A percentile compares a stretch with the other conserved stretches of the same genome.
Conservation (phyloP, 2,329 filamentous ascomycete genomes). For the Pseudogymnoascus sp. region DNA sequence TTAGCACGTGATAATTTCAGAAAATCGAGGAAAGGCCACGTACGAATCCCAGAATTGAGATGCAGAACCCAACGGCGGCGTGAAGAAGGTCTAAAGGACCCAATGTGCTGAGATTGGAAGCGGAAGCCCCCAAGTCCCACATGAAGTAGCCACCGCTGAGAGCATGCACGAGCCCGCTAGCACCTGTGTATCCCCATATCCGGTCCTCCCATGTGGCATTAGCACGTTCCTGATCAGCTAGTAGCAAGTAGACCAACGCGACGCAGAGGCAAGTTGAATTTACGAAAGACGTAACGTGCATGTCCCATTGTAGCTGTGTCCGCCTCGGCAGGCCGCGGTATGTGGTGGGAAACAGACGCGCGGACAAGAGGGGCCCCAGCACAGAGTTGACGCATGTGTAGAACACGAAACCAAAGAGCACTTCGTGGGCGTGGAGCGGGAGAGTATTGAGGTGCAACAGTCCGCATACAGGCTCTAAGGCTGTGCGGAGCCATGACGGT, state of each 20-base stretch:
- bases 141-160: constrained; percentile 72
- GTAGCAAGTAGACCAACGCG: constrained; percentile 63
- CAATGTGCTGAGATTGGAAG: constrained; percentile 61
- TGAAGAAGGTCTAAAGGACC: constrained; percentile 61
- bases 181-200: constrained; percentile 70
- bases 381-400: constrained; percentile 60
- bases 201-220: constrained; percentile 57
- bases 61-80: constrained; percentile 41
- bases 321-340: constrained; percentile 55
- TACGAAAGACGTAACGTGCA: constrained; percentile 70
- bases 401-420: constrained; percentile 53
- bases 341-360: constrained; percentile 44
- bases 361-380: constrained; percentile 58
- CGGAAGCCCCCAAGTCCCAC: constrained; percentile 65
- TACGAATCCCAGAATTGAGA: constrained; percentile 74
- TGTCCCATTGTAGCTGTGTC: constrained; percentile 65
- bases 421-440: constrained; percentile 67
- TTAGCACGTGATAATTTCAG: background rate
- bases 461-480: constrained; percentile 54
- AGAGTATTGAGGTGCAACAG: constrained; percentile 54
- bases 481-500: constrained; percentile 38
- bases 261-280: constrained; percentile 62
- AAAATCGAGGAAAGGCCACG: constrained; percentile 30
- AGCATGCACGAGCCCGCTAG: constrained; percentile 60
- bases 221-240: constrained; percentile 53